Conservation (phyloP, 2,329 filamentous ascomycete genomes). For the Aspergillus novoparasiticus region DNA sequence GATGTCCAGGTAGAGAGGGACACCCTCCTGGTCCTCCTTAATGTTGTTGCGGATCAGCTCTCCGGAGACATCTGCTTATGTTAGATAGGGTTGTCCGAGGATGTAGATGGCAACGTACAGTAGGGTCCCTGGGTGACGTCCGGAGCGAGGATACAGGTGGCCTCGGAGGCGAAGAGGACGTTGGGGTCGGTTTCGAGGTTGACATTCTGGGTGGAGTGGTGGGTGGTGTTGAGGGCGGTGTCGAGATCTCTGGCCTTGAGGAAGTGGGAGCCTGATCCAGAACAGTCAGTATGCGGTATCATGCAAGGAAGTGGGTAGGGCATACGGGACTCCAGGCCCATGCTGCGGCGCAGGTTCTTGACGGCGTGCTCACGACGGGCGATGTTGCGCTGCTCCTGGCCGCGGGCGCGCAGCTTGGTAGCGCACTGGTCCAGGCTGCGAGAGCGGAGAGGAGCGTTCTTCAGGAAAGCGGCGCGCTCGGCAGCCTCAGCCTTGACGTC, state of each 20-base stretch:
- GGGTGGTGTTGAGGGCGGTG: constrained; percentile 38
- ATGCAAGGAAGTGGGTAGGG: not conserved
- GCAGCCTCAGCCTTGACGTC: constrained; percentile 52
- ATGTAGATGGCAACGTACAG: constrained; percentile 31
- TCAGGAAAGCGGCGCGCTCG: constrained; percentile 53
- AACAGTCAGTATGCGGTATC: not conserved
- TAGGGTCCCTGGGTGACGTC: constrained; percentile 59
- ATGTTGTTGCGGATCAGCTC: constrained; percentile 44
- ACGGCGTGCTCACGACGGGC: constrained; percentile 49
- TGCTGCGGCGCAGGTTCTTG: constrained; percentile 46
- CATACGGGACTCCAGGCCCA: constrained; percentile 34
- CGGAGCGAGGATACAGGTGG: constrained; percentile 54
- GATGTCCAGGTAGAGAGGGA: constrained; percentile 44
- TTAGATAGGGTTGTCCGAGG: constrained; percentile 1
- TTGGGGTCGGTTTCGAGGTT: constrained; percentile 25
- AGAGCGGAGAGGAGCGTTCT: constrained; percentile 39
- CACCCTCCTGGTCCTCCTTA: constrained; percentile 33
- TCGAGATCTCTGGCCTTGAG: constrained; percentile 39
- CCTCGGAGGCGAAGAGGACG: constrained; percentile 34
- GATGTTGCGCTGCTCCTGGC: constrained; percentile 48
- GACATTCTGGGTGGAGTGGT: constrained; percentile 40
- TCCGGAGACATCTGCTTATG: constrained; percentile 34
- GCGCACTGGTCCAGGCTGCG: constrained; percentile 52
- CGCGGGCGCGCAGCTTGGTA: constrained; percentile 50
- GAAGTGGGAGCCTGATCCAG: constrained; percentile 17